A percentile compares a stretch with the other conserved stretches of the same genome.
Conservation (phyloP, 257 asterid species). For the Schizonepeta tenuifolia region DNA sequence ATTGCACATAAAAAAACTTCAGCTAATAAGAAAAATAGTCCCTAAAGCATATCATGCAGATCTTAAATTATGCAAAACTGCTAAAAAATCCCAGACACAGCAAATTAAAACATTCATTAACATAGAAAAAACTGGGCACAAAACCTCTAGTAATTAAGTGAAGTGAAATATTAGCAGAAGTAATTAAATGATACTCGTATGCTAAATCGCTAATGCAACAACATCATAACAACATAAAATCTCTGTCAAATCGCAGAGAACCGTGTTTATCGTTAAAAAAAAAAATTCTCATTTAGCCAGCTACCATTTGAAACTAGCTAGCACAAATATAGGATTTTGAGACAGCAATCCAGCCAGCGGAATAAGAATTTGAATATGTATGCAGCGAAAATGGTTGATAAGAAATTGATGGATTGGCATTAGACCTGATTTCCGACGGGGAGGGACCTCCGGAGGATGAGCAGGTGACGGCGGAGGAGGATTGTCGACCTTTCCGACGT, state of each 20-base stretch:
- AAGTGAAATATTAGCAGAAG: background rate
- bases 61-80: background rate
- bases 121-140: background rate
- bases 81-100: background rate
- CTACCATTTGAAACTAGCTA: background rate
- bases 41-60: background rate
- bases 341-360: background rate
- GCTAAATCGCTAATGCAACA: background rate
- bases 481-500: conserved; percentile 32
- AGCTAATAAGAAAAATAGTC: background rate
- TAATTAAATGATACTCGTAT: background rate
- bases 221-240: no score
- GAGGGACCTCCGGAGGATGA: conserved; percentile 58
- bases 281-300: background rate
- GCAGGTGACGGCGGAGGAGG: conserved; percentile 42
- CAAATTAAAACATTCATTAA: background rate
- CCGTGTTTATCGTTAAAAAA: no score
- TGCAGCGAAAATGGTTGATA: background rate
- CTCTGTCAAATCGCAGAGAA: no score
- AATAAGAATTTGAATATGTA: background rate
- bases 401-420: background rate
- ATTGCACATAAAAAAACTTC: background rate
- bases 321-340: background rate
- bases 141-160: background rate
- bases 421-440: conserved; percentile 56